A percentile compares a stretch with the other conserved stretches of the same genome.
Conservation (phyloP, 768 basidiomycete species). For the Calocera cornea region DNA sequence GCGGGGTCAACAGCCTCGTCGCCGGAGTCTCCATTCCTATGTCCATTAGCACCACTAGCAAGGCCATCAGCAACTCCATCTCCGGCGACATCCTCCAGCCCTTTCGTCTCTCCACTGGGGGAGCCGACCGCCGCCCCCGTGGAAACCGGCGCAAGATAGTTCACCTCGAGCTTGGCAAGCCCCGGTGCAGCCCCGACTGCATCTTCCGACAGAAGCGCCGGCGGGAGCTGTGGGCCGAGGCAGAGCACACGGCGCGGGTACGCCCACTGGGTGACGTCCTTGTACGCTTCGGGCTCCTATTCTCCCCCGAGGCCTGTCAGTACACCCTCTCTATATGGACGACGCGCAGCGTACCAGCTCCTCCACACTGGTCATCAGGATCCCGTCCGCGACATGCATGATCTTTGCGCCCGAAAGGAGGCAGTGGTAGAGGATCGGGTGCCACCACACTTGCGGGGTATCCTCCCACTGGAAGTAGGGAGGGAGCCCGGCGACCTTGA, state of each 20-base stretch:
- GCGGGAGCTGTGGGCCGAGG: neutral
- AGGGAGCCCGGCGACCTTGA: neutral
- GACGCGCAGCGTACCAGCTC: neutral
- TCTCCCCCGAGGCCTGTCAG: neutral
- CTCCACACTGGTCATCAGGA: neutral
- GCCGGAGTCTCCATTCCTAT: neutral
- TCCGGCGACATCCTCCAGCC: no score
- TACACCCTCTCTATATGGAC: neutral
- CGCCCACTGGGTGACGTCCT: neutral
- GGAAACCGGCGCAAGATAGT: neutral
- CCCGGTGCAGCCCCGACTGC: neutral
- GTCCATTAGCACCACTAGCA: no score
- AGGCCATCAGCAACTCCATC: no score
- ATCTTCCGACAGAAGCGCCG: neutral
- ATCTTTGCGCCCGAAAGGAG: neutral
- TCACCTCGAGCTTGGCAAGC: neutral
- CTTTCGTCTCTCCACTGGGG: neutral
- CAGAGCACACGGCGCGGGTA: neutral
- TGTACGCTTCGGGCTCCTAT: neutral
- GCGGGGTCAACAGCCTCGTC: neutral
- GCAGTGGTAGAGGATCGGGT: neutral
- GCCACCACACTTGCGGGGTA: neutral
- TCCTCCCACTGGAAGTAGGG: constrained; percentile 3
- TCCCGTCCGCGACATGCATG: neutral
- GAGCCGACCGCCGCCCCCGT: neutral